Evolutionary conservation across 2,329 filamentous ascomycete genomes (phyloP), one percentile per base, ranked within the genome.

Genomic region (Aspergillus versicolor): DNA sequence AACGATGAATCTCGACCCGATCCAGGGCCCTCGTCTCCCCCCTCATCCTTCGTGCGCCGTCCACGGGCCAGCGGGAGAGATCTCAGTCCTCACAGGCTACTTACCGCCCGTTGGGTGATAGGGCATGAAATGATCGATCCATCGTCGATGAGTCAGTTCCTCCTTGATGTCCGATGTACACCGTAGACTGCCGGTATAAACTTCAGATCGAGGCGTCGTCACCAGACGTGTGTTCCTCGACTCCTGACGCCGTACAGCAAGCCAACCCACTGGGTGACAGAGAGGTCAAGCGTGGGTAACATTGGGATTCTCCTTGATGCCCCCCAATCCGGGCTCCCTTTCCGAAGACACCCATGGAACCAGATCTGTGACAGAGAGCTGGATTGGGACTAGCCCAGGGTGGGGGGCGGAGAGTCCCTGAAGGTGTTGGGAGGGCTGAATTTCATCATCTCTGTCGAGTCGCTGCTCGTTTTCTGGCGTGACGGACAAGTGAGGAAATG

Each of bases 351-450:
- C 53, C 62, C 60, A 56, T 62, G 61, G 61, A 57, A 59, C 56
- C 55, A 49, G 46, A 52, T 55, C 56, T 59, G 60, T 62, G 55
- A 63, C 60, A 62, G 53, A 52, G 42, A 48, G 32, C 57, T 56
- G 45, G 17, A 58, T 48, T 38, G 12, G 53, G 51, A 27, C 44
- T 58, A 61, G 60, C 57, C 41, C 50, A 52, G 52, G 54, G 44
- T 45, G 50, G 53, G 56, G 44, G 52, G 56, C 30, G 44, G n/a
- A 43, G n/a, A 30, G 51, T 42, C 27, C 27, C 27, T 30, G 27
- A 30, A 30, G 27, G 8, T 11, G 3, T 11, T 11, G 9, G 27
- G 27, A 30, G 27, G 27, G 27, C 27, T 30, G 27, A 30, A 30
- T 30, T 9, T 30, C 27, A 30, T 30, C 27, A 30, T 30, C 27